These are phyloP conservation scores for Trametes sp. DNA, from an alignment of 1,284 basidiomycete species.

Conservation along the genomic window DNA sequence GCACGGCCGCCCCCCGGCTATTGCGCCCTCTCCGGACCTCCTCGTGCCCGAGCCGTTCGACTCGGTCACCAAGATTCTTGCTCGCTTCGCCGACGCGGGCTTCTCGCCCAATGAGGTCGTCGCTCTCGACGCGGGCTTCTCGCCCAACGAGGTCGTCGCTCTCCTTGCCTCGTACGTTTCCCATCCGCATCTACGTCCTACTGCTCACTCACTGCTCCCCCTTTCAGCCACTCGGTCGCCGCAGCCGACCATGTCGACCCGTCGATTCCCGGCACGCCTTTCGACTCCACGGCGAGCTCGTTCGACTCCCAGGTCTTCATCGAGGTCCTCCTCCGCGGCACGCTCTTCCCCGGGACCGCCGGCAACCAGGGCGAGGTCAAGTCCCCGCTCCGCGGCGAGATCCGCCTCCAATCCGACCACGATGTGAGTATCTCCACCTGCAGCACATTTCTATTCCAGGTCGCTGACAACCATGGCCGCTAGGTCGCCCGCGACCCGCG, in stretches of 20 bases:
- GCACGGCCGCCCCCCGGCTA: conserved; percentile 31
- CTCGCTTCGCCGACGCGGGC: conserved; percentile 35
- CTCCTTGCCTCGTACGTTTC: conserved; percentile 38
- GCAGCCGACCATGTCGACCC: conserved; percentile 33
- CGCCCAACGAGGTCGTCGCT: conserved; percentile 40
- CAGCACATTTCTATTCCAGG: conserved; percentile 2
- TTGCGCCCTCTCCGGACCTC: conserved; percentile 35
- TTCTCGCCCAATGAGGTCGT: conserved; percentile 42
- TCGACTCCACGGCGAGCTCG: conserved; percentile 27
- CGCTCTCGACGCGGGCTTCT: conserved; percentile 40
- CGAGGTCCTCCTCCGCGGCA: conserved; percentile 34
- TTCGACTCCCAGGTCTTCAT: conserved; percentile 34
- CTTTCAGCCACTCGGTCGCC: conserved; percentile 26
- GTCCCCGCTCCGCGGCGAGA: conserved; percentile 32
- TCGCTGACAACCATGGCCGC: background rate
- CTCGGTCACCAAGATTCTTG: conserved; percentile 34
- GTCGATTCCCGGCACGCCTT: conserved; percentile 30
- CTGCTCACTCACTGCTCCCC: background rate
- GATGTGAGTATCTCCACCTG: conserved; percentile 15
- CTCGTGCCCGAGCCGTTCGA: conserved; percentile 39
- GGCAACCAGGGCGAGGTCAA: conserved; percentile 32
- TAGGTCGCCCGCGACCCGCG: conserved; percentile 37
- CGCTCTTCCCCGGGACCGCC: conserved; percentile 34
- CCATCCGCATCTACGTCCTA: background rate
- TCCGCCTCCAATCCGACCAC: conserved; percentile 41